Base-by-base conservation (phyloP, 208 protist species). In the Acanthamoeba lenticulata region DNA sequence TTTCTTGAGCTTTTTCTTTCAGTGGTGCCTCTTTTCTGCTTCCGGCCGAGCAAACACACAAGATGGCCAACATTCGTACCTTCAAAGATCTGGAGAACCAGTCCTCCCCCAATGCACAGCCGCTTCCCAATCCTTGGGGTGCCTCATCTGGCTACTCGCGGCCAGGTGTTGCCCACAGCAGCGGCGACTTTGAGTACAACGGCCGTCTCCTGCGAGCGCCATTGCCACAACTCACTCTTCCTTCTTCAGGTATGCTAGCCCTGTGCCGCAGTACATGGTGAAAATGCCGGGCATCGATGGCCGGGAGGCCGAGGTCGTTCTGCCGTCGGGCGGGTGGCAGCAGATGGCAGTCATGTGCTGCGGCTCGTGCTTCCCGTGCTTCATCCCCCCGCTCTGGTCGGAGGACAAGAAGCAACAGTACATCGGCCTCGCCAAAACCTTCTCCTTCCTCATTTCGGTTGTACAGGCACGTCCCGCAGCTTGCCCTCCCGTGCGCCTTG, bases 361-460 rank as follows among this genome's bases (percentile, higher is more conserved):
- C 24, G 67, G 67, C 11, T 79, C 47, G 5, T 88, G 79, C 44
- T 88, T 60, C 17, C 79, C 79, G 40, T 88, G 45, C 29, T 36
- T 88, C 79, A 62, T 60, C 13, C 79, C 47, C 3, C 47, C 79
- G 2, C 36, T 88, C 19, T 88, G 45, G 40, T 60, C 67, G 4
- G 67, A 38, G 4, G 67, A 79, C 15, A 79, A 79, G 67, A 79
- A 79, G 67, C 67, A 79, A 32, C 67, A 79, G 67, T 79, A 79
- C 67, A 36, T 79, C 67, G 27, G 27, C 67, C 67, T 79, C 11
- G 38, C 42, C 67, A 79, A 79, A 32, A 57, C 79, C 47, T 60
- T 88, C 44, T 88, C 79, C 29, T 60, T 88, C 45, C 3, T 88
- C 34, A 49, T 88, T 15, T 88, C 79, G 21, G 40, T 88, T 13